These are phyloP conservation scores for Eragrostis nindensis DNA, from an alignment of 176 grass and related monocot genomes.

Conservation along the genomic window DNA sequence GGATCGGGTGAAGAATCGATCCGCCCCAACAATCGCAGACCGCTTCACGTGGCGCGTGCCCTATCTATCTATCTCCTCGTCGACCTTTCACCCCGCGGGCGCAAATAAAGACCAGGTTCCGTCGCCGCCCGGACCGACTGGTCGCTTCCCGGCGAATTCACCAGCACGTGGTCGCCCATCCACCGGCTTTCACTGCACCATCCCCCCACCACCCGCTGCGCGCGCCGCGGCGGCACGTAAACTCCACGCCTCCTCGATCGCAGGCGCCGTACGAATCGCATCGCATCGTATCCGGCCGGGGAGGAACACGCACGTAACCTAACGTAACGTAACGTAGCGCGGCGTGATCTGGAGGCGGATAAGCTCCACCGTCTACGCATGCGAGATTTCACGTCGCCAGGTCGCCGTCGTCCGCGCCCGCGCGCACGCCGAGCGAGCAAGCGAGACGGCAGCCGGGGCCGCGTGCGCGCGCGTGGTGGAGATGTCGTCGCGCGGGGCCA, in stretches of 20 bases:
- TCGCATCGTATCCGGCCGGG: not conserved
- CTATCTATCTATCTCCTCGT: too few relatives aligned
- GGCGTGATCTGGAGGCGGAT: not conserved
- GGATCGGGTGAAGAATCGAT: not conserved
- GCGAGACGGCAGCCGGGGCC: not conserved
- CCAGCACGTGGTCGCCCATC: slow-evolving; percentile 17
- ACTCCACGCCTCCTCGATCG: not conserved
- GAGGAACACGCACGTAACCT: not conserved
- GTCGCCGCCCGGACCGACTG: not conserved
- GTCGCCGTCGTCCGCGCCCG: slow-evolving; percentile 9
- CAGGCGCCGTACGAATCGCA: not conserved
- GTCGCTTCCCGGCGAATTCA: slow-evolving; percentile 29
- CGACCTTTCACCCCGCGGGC: not conserved
- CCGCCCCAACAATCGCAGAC: not conserved
- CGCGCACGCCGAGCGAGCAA: not conserved
- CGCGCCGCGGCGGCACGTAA: slow-evolving; percentile 19
- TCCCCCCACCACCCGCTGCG: not conserved
- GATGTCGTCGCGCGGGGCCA: not conserved
- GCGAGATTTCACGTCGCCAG: not conserved
- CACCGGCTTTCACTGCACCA: not conserved
- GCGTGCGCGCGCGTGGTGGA: not conserved
- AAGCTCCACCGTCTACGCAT: not conserved
- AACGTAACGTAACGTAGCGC: too few relatives aligned
- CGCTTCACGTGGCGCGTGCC: slow-evolving; percentile 10
- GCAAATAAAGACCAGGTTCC: slow-evolving; percentile 21